Evolutionary conservation across 2,329 filamentous ascomycete genomes (phyloP), one percentile per base, ranked within the genome.

Genomic region (Neonectria faginata): DNA sequence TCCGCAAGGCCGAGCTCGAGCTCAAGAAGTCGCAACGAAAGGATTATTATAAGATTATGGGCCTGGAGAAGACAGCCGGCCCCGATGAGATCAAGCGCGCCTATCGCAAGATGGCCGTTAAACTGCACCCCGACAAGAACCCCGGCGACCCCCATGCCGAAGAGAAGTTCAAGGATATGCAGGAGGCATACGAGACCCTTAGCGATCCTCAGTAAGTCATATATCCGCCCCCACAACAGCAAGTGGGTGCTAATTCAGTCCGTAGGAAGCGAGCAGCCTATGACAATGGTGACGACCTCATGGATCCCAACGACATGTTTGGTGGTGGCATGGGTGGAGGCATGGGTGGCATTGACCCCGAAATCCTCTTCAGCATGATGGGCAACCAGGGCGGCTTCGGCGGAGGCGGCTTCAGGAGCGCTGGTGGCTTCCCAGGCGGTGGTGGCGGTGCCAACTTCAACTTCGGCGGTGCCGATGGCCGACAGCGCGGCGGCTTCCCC

Each of bases 1-100:
- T 98, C 48, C 91, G 92, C 62, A 92, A 91, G 74, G 96, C 95
- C 1, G 95, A 99, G 82, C 84, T 97, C 27, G 96, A 99, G 82
- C 84, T 98, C 68, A 99, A 99, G 89, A 98, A 98, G 90, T 92
- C 92, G 79, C 92, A 95, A 81, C 88, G 96, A 67, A 99, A 99
- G 81, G 96, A 99, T 77, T 98, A 97, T 83, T 99, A 99, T 85
- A 97, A 97, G 87, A 97, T 98, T 70, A 88, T 99, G 57, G 92
- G 91, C 6, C 83, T 99, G 9, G 84, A 91, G 62, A 98, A 97
- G 85, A 91, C 94, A 67, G 94, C 94, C 41, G 88, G 87, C 44
- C 93, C 97, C 22, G 85, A 85, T 62, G 89, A 96, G 59, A 96
- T 99, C 84, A 99, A 98, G 86, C 95, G 94, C 83, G 96, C 95